These are phyloP conservation scores for Sporisorium reilianum DNA, from an alignment of 1,284 basidiomycete species.

Conservation along the genomic window DNA sequence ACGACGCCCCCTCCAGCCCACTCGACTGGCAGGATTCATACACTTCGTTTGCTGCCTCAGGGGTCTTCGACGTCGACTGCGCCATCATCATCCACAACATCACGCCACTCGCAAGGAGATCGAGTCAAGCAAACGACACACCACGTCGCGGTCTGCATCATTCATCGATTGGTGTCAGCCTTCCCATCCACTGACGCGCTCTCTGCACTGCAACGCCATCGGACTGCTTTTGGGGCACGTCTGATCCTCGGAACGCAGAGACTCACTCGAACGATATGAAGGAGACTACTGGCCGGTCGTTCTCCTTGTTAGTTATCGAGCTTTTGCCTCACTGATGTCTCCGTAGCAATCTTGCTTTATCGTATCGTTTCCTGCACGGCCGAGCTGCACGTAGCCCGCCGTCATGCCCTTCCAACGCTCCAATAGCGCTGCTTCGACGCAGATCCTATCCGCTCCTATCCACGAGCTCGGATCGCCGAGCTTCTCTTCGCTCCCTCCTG, in stretches of 20 bases:
- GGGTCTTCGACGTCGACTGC: not conserved
- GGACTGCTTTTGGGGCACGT: not conserved
- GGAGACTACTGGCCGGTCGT: not conserved
- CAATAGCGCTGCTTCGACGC: constrained; percentile 28
- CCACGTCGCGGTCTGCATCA: not conserved
- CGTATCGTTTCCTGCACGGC: not conserved
- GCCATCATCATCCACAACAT: not conserved
- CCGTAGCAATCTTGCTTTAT: not conserved
- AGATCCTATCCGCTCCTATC: constrained; percentile 16
- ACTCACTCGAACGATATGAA: constrained; percentile 22
- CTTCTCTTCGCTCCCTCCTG: constrained; percentile 9
- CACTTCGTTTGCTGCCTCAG: not conserved
- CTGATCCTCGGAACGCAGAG: not conserved
- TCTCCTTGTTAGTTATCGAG: constrained; percentile 1
- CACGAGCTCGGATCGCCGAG: constrained; percentile 6
- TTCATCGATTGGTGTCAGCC: not conserved
- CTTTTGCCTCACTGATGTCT: constrained; percentile 21
- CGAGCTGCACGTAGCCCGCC: not conserved
- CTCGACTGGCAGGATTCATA: not conserved
- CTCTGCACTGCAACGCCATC: constrained; percentile 6
- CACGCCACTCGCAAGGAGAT: not conserved
- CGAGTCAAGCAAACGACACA: not conserved
- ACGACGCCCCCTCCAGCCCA: not conserved
- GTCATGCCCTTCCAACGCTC: constrained; percentile 37
- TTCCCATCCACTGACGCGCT: not conserved